Evolutionary conservation across 2,329 filamentous ascomycete species (phyloP), one percentile per base, ranked within the genome.

Genomic region (Cadophora luteo-olivacea): DNA sequence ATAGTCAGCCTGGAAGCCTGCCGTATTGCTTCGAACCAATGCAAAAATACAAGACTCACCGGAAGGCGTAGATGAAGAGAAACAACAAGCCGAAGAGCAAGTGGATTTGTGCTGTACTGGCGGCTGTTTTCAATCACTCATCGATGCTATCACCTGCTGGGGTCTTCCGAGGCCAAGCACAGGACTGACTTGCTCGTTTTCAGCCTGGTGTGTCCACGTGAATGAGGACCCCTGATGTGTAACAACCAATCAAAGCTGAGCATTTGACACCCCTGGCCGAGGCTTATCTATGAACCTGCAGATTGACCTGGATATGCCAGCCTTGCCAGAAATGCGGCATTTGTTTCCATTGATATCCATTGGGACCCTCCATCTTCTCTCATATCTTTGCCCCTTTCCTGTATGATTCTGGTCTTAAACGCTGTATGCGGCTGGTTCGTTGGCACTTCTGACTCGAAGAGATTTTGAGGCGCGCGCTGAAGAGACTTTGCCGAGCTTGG

Each of bases 401-500:
- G 32, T 12, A 38, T 38, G 14, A 19, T 60, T 8, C 19, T 45
- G 2, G 9, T 41, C 36, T 45, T 22, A 8, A 4, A 25, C 12
- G 6, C 57, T 60, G 33, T 22, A 25, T 29, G n/a, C 57, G 33
- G 33, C 22, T 60, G 45, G 45, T 49, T 49, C 6, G 6, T 22
- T 45, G 12, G n/a, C 22, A 38, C 11, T 19, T 60, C 52, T 60
- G 57, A 62, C 41, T 61, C 38, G 49, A 38, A 48, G 58, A 58
- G 22, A 51, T 49, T 41, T 64, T 38, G n/a, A 19, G 51, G 8
- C 36, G 16, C 36, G 16, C 19, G 16, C 45, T 63, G 61, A 57
- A 64, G 45, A 38, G 36, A 52, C 67, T 63, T 60, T 63, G 61
- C 61, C 64, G 65, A 65, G 61, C 45, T 61, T 62, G 22, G 33